Conservation (phyloP, 371 early-diverging fungal species). For the Haplosporangium sp. region DNA sequence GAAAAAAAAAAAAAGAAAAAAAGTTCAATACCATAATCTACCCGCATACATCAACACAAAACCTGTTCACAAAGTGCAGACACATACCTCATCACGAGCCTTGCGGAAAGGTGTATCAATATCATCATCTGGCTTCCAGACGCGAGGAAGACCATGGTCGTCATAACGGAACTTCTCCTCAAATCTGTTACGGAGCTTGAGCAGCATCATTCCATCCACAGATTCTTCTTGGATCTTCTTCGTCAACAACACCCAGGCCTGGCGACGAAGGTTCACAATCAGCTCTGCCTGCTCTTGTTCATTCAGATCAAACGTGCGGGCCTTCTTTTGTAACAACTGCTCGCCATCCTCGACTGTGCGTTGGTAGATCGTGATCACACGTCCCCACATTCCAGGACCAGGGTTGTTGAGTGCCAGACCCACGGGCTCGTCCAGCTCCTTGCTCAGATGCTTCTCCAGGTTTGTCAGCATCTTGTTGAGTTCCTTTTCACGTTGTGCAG, state of each 20-base stretch:
- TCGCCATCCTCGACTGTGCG: slow-evolving; percentile 64
- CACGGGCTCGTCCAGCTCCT: slow-evolving; percentile 76
- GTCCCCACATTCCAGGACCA: slow-evolving; percentile 77
- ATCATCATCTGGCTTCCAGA: slow-evolving; percentile 97
- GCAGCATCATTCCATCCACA: slow-evolving; percentile 80
- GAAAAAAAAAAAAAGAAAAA: not conserved
- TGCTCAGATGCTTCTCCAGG: slow-evolving; percentile 73
- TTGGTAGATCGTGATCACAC: slow-evolving; percentile 69
- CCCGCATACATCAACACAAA: not conserved
- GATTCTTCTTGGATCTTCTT: slow-evolving; percentile 84
- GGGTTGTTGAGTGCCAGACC: slow-evolving; percentile 77
- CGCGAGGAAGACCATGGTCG: slow-evolving; percentile 89
- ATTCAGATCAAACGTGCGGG: slow-evolving; percentile 56
- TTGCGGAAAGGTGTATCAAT: slow-evolving; percentile 87
- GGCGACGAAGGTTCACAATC: slow-evolving; percentile 63
- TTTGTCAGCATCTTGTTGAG: slow-evolving; percentile 79
- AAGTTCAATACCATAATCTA: not conserved
- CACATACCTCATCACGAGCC: slow-evolving; percentile 74
- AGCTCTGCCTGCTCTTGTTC: slow-evolving; percentile 62
- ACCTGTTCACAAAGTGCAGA: not conserved
- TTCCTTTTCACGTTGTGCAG: slow-evolving; percentile 79
- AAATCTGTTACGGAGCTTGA: slow-evolving; percentile 82
- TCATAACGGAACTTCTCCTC: slow-evolving; percentile 96
- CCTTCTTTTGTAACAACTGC: slow-evolving; percentile 56
- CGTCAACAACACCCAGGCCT: slow-evolving; percentile 80